A percentile compares a stretch with the other conserved stretches of the same genome.
Evolutionary conservation across 2,329 filamentous ascomycete genomes (phyloP).

Genomic region (Talaromyces piceae): DNA sequence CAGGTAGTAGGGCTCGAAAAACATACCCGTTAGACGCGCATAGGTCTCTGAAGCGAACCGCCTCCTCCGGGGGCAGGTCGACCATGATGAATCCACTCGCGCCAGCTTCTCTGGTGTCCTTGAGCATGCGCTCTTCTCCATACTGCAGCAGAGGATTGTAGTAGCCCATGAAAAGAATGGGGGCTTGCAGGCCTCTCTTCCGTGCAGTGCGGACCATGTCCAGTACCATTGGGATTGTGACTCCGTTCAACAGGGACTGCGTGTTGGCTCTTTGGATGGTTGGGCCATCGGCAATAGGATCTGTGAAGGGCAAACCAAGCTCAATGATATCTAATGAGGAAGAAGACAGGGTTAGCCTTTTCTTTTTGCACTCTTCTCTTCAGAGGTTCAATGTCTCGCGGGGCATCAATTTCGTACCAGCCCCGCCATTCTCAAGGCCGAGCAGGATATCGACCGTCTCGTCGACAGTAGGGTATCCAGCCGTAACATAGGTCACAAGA

Average conservation of each 20-base stretch:
- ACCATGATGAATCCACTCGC: slow-evolving; percentile 97
- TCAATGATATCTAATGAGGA: slow-evolving; percentile 72
- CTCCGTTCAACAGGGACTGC: slow-evolving; percentile 77
- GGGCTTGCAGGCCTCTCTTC: slow-evolving; percentile 66
- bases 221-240: slow-evolving; percentile 71
- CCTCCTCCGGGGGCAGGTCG: slow-evolving; percentile 92
- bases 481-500: slow-evolving; percentile 92
- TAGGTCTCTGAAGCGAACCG: slow-evolving; percentile 78
- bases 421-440: slow-evolving; percentile 84
- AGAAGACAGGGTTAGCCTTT: slow-evolving; percentile 2
- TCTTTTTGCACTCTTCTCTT: not conserved
- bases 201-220: slow-evolving; percentile 78
- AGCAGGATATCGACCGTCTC: slow-evolving; percentile 78
- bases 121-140: slow-evolving; percentile 80
- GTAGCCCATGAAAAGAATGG: slow-evolving; percentile 95
- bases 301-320: slow-evolving; percentile 91
- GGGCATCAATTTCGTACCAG: slow-evolving; percentile 50
- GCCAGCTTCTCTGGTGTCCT: slow-evolving; percentile 74
- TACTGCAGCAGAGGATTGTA: slow-evolving; percentile 95
- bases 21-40: slow-evolving; percentile 69
- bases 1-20: slow-evolving; percentile 11
- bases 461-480: slow-evolving; percentile 77
- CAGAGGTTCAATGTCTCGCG: not conserved
- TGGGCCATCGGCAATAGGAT: slow-evolving; percentile 94
- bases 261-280: slow-evolving; percentile 96